These are phyloP conservation scores for Hyaloscypha finlandica DNA, from an alignment of 495 filamentous ascomycete species.

Conservation along the genomic window DNA sequence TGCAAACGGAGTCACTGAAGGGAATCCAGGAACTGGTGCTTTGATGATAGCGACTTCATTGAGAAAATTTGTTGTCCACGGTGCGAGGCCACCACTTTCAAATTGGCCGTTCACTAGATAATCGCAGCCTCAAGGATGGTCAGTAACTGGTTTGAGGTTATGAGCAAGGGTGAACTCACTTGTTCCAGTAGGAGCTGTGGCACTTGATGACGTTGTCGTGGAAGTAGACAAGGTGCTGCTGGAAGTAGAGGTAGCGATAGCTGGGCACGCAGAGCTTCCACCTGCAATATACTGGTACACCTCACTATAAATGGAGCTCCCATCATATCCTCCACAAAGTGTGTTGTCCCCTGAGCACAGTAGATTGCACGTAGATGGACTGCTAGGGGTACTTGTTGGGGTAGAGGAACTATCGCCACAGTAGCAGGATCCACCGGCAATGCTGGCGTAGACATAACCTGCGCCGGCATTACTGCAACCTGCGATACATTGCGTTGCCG, in stretches of 20 bases:
- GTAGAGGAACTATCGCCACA: neutral
- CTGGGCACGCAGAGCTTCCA: neutral
- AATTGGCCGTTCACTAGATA: slow-evolving; percentile 1
- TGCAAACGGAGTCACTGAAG: slow-evolving; percentile 6
- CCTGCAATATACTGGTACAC: neutral
- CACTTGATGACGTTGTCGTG: neutral
- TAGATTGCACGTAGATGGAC: slow-evolving; percentile 4
- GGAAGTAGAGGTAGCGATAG: neutral
- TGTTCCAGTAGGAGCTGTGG: neutral
- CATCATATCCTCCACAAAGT: slow-evolving; percentile 11
- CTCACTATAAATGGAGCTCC: slow-evolving; percentile 3
- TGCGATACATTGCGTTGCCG: slow-evolving; percentile 3
- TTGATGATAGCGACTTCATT: neutral
- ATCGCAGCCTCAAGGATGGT: slow-evolving; percentile 6
- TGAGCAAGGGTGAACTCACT: neutral
- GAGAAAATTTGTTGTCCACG: neutral
- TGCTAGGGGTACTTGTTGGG: neutral
- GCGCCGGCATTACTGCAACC: neutral
- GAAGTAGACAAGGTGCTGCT: neutral
- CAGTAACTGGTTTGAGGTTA: slow-evolving; percentile 2
- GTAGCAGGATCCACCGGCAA: neutral
- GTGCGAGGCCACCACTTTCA: slow-evolving; percentile 6
- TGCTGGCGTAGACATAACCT: slow-evolving; percentile 8
- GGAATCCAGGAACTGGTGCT: neutral
- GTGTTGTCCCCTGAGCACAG: neutral